Evolutionary conservation across 768 basidiomycete genomes (phyloP).

Genomic region (Termitomyces sp.): DNA sequence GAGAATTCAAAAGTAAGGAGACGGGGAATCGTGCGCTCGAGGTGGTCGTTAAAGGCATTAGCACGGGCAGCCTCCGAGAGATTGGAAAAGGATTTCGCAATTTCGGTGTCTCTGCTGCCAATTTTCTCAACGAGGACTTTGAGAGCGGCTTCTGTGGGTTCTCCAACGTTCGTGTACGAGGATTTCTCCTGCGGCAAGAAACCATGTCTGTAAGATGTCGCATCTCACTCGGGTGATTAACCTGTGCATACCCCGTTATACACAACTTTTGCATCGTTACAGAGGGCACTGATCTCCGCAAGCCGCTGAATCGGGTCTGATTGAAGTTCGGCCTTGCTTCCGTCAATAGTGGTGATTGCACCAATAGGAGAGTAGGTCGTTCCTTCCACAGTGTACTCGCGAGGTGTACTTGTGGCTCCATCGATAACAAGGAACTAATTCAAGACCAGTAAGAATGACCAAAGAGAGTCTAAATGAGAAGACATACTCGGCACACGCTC

Average conservation of each 20-base stretch:
- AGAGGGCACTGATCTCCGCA: constrained; percentile 88
- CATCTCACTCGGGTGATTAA: background rate
- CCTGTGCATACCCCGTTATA: constrained; percentile 62
- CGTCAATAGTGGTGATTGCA: constrained; percentile 59
- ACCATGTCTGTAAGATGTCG: background rate
- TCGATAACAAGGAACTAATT: constrained; percentile 74
- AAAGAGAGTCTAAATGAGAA: background rate
- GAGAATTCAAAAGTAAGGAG: constrained; percentile 97
- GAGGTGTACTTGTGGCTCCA: constrained; percentile 37
- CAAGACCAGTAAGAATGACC: constrained; percentile 2
- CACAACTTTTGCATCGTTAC: constrained; percentile 90
- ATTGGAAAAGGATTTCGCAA: constrained; percentile 49
- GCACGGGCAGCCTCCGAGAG: constrained; percentile 61
- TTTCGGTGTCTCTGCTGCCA: constrained; percentile 59
- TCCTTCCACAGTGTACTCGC: constrained; percentile 82
- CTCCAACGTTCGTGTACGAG: constrained; percentile 79
- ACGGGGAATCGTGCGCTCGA: constrained; percentile 70
- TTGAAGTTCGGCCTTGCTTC: constrained; percentile 56
- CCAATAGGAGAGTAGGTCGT: constrained; percentile 90
- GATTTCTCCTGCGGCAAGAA: constrained; percentile 61
- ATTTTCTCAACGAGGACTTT: constrained; percentile 95
- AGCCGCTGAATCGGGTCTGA: constrained; percentile 75
- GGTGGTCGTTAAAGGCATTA: constrained; percentile 79
- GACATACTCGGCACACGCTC: constrained; percentile 77
- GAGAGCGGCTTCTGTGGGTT: constrained; percentile 96